phyloP scores from a whole-genome alignment of 1,139 yeast genomes.

The Dujonia santamariae region DNA sequence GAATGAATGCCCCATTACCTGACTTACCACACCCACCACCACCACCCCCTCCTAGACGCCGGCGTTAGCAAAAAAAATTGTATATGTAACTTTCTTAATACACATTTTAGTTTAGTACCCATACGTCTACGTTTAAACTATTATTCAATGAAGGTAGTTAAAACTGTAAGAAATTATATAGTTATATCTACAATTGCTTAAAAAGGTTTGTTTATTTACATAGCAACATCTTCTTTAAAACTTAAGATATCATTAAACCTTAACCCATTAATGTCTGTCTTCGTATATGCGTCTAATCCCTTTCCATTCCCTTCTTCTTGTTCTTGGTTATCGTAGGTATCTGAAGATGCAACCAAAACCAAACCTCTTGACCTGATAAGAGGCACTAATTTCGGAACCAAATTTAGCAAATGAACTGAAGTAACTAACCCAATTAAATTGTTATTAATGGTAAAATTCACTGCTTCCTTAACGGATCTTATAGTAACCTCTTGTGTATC shows the following conservation, averaged over 20 bases:
- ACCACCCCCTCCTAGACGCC: slow-evolving; percentile 19
- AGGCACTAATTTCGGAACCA: slow-evolving; percentile 76
- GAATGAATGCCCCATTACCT: slow-evolving; percentile 4
- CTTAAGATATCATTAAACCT: slow-evolving; percentile 63
- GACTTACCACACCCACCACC: slow-evolving; percentile 11
- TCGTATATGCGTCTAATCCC: slow-evolving; percentile 43
- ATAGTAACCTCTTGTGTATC: slow-evolving; percentile 40
- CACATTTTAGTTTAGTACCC: no score
- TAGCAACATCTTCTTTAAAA: slow-evolving; percentile 68
- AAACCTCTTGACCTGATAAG: slow-evolving; percentile 79
- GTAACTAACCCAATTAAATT: slow-evolving; percentile 82
- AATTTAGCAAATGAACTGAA: slow-evolving; percentile 62
- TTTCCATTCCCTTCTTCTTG: slow-evolving; percentile 27
- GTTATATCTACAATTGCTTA: no score
- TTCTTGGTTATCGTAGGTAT: slow-evolving; percentile 22
- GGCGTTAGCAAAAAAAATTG: slow-evolving; percentile 13
- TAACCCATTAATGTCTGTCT: slow-evolving; percentile 70
- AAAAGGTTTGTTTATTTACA: no score
- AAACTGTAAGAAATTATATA: neutral
- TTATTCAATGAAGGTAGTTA: no score
- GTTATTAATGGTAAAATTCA: slow-evolving; percentile 71
- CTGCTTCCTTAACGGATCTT: slow-evolving; percentile 48
- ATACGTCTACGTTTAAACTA: no score
- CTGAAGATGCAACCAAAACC: slow-evolving; percentile 69
- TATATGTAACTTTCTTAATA: no score